Evolutionary conservation across 768 basidiomycete species (phyloP).

Genomic region (Amylocystis lapponica): DNA sequence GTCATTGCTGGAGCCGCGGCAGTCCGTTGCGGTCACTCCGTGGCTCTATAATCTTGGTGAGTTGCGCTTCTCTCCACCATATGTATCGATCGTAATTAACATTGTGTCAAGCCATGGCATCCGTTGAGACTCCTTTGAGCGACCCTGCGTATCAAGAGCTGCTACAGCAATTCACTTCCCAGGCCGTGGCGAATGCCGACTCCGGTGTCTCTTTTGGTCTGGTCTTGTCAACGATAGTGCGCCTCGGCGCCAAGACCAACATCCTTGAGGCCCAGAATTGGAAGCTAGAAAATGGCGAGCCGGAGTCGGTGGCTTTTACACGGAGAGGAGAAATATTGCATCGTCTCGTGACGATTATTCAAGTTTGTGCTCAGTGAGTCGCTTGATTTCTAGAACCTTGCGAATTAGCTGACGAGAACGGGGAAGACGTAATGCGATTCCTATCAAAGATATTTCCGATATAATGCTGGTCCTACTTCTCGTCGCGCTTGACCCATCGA

Average conservation of each 20-base stretch:
- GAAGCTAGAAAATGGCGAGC: too few species aligned
- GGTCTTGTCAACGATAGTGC: constrained; percentile 33
- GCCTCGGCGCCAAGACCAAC: constrained; percentile 38
- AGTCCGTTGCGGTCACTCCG: constrained; percentile 26
- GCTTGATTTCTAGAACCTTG: background rate
- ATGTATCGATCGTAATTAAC: too few species aligned
- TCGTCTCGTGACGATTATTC: constrained; percentile 39
- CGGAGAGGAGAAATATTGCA: constrained; percentile 27
- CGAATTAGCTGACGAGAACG: constrained; percentile 2
- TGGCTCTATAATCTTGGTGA: constrained; percentile 41
- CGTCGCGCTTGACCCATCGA: constrained; percentile 50
- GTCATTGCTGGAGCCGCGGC: constrained; percentile 24
- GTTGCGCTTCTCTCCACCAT: constrained; percentile 17
- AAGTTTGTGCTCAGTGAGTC: constrained; percentile 42
- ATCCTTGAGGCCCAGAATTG: constrained; percentile 33
- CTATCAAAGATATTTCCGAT: constrained; percentile 38
- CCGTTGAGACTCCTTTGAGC: constrained; percentile 12
- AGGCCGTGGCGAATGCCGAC: constrained; percentile 22
- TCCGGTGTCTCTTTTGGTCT: constrained; percentile 30
- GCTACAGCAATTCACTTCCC: constrained; percentile 1
- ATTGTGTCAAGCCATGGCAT: constrained; percentile 26
- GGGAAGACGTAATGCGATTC: constrained; percentile 30
- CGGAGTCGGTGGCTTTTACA: background rate
- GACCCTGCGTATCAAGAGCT: constrained; percentile 18
- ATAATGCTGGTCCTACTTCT: constrained; percentile 45